Percentiles rank a stretch among this genome's conserved stretches.
These are phyloP conservation scores for Talaromyces atroroseus DNA, from an alignment of 2,329 filamentous ascomycete species.

Conservation along the genomic window DNA sequence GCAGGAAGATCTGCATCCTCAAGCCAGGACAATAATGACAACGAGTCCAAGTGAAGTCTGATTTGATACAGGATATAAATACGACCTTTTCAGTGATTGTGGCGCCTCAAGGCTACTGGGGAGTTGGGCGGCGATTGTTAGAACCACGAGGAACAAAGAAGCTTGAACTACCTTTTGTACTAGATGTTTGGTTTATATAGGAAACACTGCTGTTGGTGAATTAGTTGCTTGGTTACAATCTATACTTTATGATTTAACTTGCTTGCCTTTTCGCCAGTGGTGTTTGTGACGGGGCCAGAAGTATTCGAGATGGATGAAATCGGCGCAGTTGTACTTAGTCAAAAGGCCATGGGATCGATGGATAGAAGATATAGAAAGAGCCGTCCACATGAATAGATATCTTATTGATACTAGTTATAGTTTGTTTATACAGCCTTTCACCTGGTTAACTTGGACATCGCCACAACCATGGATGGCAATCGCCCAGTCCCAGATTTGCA, in stretches of 20 bases:
- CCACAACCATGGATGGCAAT: background rate
- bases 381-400: background rate
- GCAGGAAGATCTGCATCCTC: background rate
- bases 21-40: background rate
- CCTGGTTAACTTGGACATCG: background rate
- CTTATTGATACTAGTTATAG: background rate
- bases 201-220: no score
- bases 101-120: background rate
- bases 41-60: background rate
- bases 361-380: no score
- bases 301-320: no score
- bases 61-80: background rate
- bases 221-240: no score
- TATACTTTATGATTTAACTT: no score
- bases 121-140: background rate
- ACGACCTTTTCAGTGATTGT: background rate
- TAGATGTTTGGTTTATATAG: background rate
- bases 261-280: no score
- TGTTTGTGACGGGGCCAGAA: no score
- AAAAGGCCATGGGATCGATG: no score
- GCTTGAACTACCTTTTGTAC: background rate
- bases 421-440: background rate
- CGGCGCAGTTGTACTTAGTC: no score
- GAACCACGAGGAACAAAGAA: background rate
- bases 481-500: background rate